Base-by-base conservation (phyloP, 2,329 filamentous ascomycete genomes). In the Fusarium sulawesiense region DNA sequence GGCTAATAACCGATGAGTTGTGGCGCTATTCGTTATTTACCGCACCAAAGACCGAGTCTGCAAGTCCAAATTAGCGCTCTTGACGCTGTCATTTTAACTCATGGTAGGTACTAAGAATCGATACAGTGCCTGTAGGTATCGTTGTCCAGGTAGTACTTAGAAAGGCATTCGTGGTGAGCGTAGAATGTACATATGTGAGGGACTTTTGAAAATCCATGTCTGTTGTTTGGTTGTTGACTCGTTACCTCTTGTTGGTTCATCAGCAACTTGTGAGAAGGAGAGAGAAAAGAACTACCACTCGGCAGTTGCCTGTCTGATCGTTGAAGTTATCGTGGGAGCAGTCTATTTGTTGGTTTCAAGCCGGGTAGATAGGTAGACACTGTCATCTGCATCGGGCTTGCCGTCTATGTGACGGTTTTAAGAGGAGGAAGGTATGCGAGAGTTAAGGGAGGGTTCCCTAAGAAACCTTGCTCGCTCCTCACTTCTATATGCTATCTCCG, bases 21-120 rank as follows among this genome's bases (percentile, higher is more conserved):
- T 72, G 66, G 71, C 66, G 69, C 57, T 60, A 62, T 55, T 69
- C 47, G 59, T 60, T 58, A 46, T 64, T 46, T 65, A 51, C 61
- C 51, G 46, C 32, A 48, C 40, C 30, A 55, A 49, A 23, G 40
- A 46, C 11, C n/a, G 40, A 25, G 23, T 49, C 25, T 45, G 21
- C 11, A 58, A 41, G 45, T 42, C 7, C 23, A 20, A 56, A 49
- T 44, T 62, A 49, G 56, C 37, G 32, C 45, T 50, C 41, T 62
- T 56, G 29, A 40, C 42, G 46, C 55, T 61, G 42, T 23, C 54
- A 60, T 56, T 40, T 51, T 47, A 54, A 56, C 41, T 56, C 25
- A 18, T 27, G n/a, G 23, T 29, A 27, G 23, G 45, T 47, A 29
- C 45, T 20, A n/a, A 51, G 34, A 29, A 25, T 42, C 25, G 34